Evolutionary conservation across 2,329 filamentous ascomycete species (phyloP), one percentile per base, ranked within the genome.

Genomic region (Aureobasidium sp.): DNA sequence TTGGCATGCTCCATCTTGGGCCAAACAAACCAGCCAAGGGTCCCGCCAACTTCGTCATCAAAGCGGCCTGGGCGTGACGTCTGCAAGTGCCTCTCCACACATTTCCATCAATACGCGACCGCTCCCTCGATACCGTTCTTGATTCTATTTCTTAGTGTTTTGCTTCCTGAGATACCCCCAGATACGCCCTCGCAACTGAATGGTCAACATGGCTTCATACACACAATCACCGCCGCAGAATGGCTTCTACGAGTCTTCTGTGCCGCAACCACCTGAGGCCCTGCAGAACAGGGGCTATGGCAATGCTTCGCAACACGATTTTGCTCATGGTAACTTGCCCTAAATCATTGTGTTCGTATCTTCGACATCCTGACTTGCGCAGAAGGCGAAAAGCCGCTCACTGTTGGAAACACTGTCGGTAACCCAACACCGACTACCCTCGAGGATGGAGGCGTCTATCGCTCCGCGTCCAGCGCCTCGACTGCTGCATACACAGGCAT

Each of bases 361-460:
- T 20, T 68, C 71, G 11, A 74, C 51, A 71, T 73, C 31, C 65
- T 69, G 53, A 53, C 27, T 53, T 11, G 11, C 3, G 39, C 36
- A 61, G 58, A 53, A 31, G 34, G 31, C 22, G 37, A 31, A 8
- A 42, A 25, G 8, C 42, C 61, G 5, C 22, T 58, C 34, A 22
- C 25, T 14, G 52, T 66, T 61, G 69, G 90, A 72, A 84, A 88
- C 77, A 89, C 87, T 81, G 86, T 89, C 75, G 84, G 84, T 56
- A 85, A 81, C 68, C 85, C 53, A 12, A 37, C 65, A 63, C 67
- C 90, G 71, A 84, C 88, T 77, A 89, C 87, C 80, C 86, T 89
- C 75, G 84, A 84, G 53, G 85, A 82, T 58, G 64, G 45, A 53
- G 70, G 64, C 42, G 80, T 87, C 75, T 82, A 87, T 72, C 85